These are phyloP conservation scores for Chlorella variabilis DNA, from an alignment of 163 green algal genomes.

Conservation along the genomic window DNA sequence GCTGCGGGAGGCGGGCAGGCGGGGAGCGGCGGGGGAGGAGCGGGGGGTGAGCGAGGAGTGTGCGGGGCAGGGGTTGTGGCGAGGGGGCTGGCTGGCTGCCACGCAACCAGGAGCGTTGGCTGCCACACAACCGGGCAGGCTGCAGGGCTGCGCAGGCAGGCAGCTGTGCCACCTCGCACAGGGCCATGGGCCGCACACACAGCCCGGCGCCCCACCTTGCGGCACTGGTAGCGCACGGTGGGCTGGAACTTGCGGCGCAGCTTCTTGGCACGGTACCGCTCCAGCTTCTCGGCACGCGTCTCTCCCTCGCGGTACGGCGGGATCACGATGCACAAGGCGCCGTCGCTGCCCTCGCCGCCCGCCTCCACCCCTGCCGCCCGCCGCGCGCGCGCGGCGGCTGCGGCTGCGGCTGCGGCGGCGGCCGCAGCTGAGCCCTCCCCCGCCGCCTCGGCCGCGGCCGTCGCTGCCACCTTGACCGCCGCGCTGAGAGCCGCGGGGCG, in stretches of 20 bases:
- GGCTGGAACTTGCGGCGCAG: conserved; percentile 27
- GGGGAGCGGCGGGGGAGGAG: not conserved
- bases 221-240: conserved; percentile 33
- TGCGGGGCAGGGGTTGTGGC: no score
- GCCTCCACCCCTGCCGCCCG: no score
- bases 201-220: conserved; percentile 38
- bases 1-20: conserved; percentile 50
- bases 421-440: no score
- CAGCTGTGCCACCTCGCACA: no score
- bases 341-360: not conserved
- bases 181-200: no score
- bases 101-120: no score
- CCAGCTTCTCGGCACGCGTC: conserved; percentile 35
- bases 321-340: not conserved
- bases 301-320: conserved; percentile 20
- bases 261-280: conserved; percentile 35
- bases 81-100: no score
- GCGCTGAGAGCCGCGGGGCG: no score
- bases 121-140: no score
- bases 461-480: not conserved
- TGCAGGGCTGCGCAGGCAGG: no score
- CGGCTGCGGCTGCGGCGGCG: no score
- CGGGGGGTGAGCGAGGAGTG: not conserved
- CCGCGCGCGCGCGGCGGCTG: not conserved
- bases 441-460: not conserved